A percentile compares a stretch with the other conserved stretches of the same genome.
phyloP scores from a whole-genome alignment of 2,329 filamentous ascomycete genomes.

The Alternaria longipes region DNA sequence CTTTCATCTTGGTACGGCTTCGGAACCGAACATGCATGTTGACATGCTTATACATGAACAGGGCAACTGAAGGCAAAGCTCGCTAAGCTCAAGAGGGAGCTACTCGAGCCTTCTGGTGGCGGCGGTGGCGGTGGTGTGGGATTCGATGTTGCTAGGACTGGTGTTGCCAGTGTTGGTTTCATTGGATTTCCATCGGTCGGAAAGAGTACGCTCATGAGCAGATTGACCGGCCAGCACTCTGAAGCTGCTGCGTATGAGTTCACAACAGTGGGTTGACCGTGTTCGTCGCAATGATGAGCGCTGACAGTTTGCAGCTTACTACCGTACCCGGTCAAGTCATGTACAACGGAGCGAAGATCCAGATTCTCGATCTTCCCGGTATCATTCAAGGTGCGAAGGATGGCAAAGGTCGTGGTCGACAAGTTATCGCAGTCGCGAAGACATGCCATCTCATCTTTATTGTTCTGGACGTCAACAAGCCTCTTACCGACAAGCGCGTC shows the following conservation, averaged over 20 bases:
- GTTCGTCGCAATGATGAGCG: neutral
- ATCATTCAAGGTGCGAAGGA: constrained; percentile 99
- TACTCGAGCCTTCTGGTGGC: constrained; percentile 83
- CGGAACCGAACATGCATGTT: constrained; percentile 7
- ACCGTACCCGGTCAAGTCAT: constrained; percentile 95
- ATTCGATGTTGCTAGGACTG: constrained; percentile 97
- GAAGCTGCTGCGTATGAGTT: constrained; percentile 98
- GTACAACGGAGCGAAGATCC: constrained; percentile 96
- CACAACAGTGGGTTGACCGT: constrained; percentile 68
- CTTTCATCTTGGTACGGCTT: constrained; percentile 77
- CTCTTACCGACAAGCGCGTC: constrained; percentile 92
- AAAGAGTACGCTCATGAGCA: constrained; percentile 97
- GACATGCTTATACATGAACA: constrained; percentile 46
- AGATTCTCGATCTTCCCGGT: constrained; percentile 97
- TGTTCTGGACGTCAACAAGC: constrained; percentile 97
- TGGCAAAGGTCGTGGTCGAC: constrained; percentile 94
- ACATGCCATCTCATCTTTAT: constrained; percentile 99
- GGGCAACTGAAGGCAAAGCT: constrained; percentile 96
- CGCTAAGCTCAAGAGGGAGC: constrained; percentile 95
- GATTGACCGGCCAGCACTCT: constrained; percentile 93
- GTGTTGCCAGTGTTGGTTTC: constrained; percentile 96
- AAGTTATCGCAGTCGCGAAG: constrained; percentile 98
- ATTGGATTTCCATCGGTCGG: constrained; percentile 98
- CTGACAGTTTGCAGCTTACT: constrained; percentile 66
- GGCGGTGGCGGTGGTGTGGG: constrained; percentile 87